Base-by-base conservation (phyloP, 768 basidiomycete species). In the Russula foetens region DNA sequence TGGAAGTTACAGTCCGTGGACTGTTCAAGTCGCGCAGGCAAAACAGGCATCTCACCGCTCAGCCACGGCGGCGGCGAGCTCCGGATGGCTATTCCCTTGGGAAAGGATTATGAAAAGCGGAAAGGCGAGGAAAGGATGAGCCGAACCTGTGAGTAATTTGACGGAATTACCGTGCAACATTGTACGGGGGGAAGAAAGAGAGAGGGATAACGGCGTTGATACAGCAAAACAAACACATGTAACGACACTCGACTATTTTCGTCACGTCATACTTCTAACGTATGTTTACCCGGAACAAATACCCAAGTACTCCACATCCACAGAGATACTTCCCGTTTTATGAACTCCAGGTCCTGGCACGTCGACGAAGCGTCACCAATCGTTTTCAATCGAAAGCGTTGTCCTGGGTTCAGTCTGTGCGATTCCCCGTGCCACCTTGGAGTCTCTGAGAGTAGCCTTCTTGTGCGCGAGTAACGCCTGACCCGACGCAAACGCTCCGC, bases 11-110 rank as follows among this genome's bases (percentile, higher is more conserved):
- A 80, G 73, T 79, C 74, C 75, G 75, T 77, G 72, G 76, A 75
- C 77, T 76, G 72, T 63, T 67, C 63, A 47, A 65, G 60, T 60
- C 66, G 62, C 63, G 60, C 46, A 70, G 70, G 73, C 67, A 71
- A 67, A 60, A 54, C 66, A 74, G n/a, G 77, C 77, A 76, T 81
- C 95, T 87, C 82, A 97, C 96, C 92, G 88, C 82, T 97, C 92
- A 70, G 92, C 90, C 75, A 99, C 93, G 63, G 86, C 81, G 70
- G 88, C 83, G 74, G 96, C 96, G 79, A 99, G 89, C 82, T 95
- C 91, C 69, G 93, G 92, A 78, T 99, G 97, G 74, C 92, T 94
- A 76, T 95, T 96, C 72, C 96, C 95, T 97, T 75, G 17, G 58
- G 15, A 58, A 60, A 21, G 61, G 63, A 70, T 61, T 61, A 65